Conservation (phyloP, 208 protist species). For the Zelonia costaricensis region DNA sequence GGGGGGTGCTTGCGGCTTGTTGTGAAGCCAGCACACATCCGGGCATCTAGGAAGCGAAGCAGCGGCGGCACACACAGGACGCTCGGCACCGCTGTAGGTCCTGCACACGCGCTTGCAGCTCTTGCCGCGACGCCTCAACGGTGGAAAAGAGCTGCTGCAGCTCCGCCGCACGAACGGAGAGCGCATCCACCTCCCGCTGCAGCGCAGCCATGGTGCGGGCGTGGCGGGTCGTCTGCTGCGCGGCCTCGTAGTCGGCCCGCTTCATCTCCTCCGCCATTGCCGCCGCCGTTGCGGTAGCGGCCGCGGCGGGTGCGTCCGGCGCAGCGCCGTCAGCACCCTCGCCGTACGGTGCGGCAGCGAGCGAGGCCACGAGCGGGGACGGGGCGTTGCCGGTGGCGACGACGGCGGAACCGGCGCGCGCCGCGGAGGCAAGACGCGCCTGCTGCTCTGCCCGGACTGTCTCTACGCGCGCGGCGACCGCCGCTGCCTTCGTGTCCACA, state of each 20-base stretch:
- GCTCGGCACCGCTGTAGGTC: constrained; percentile 25
- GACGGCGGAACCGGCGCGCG: not conserved
- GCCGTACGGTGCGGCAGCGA: too few species aligned
- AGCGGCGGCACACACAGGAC: constrained; percentile 5
- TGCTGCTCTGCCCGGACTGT: constrained; percentile 12
- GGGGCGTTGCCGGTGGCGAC: not conserved
- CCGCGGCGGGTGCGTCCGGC: too few species aligned
- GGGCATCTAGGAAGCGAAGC: too few species aligned
- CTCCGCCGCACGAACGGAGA: constrained; percentile 32
- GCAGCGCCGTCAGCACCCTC: too few species aligned
- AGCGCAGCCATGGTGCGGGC: constrained; percentile 19
- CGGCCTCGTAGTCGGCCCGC: constrained; percentile 35
- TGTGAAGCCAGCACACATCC: not conserved
- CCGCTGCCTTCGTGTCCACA: constrained; percentile 17
- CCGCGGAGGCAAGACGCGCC: not conserved
- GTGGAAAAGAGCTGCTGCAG: constrained; percentile 23
- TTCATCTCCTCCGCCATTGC: constrained; percentile 29
- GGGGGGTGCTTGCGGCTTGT: not conserved
- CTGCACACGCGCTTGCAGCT: not conserved
- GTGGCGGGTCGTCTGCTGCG: constrained; percentile 23
- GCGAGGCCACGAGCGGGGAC: too few species aligned
- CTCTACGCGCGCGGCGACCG: constrained; percentile 12
- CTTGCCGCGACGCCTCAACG: constrained; percentile 13
- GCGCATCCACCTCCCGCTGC: constrained; percentile 61
- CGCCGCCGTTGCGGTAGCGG: not conserved